Evolutionary conservation across 1,284 basidiomycete genomes (phyloP).

Genomic region (Blastosporella zonata): DNA sequence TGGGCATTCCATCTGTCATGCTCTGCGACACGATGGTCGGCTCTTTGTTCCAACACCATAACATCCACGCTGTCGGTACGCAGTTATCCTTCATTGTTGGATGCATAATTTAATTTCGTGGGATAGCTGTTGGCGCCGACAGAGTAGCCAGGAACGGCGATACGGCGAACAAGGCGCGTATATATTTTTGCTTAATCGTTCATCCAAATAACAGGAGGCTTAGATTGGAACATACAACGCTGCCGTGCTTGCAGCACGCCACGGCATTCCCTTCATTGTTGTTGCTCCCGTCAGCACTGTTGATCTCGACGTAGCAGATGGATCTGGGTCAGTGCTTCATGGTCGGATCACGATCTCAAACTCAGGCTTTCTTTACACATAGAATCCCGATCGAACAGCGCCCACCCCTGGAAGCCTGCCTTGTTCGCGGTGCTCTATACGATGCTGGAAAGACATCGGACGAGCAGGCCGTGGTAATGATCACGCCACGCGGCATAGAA

Average conservation of each 20-base stretch:
- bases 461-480: slow-evolving; percentile 67
- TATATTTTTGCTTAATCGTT: slow-evolving; percentile 1
- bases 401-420: slow-evolving; percentile 80
- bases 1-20: slow-evolving; percentile 86
- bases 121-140: slow-evolving; percentile 76
- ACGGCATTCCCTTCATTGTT: slow-evolving; percentile 86
- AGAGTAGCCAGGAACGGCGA: slow-evolving; percentile 88
- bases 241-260: slow-evolving; percentile 81
- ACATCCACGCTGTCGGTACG: slow-evolving; percentile 84
- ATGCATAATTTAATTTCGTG: slow-evolving; percentile 4
- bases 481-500: slow-evolving; percentile 64
- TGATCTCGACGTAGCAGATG: slow-evolving; percentile 76
- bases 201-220: slow-evolving; percentile 3
- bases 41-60: slow-evolving; percentile 83
- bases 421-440: slow-evolving; percentile 76
- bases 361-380: slow-evolving; percentile 8
- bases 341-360: not conserved
- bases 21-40: slow-evolving; percentile 95
- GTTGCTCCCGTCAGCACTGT: slow-evolving; percentile 89
- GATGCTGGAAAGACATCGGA: slow-evolving; percentile 40
- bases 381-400: slow-evolving; percentile 93
- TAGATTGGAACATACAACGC: slow-evolving; percentile 91
- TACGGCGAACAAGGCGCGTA: slow-evolving; percentile 84
- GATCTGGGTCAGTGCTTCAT: slow-evolving; percentile 54
- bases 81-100: slow-evolving; percentile 5